phyloP scores from a whole-genome alignment of 208 protist genomes.

The Leishmania arabica region DNA sequence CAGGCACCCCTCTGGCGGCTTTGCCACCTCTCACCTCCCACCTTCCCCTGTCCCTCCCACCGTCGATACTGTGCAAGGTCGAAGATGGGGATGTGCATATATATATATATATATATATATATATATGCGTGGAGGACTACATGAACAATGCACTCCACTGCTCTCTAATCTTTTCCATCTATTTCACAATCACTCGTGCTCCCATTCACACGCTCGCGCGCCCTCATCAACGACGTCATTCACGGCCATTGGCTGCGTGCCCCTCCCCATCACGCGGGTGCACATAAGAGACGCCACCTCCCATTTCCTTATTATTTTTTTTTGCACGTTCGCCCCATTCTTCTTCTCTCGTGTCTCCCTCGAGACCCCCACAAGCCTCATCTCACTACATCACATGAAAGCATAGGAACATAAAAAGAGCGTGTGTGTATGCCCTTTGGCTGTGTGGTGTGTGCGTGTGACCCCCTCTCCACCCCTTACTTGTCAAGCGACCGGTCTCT shows the following conservation, averaged over 20 bases:
- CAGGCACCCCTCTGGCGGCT: neutral
- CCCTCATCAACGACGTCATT: neutral
- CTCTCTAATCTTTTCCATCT: neutral
- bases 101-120: no score
- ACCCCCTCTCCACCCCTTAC: no score
- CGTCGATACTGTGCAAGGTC: neutral
- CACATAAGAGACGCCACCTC: neutral
- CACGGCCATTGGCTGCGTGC: neutral
- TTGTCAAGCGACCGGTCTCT: neutral
- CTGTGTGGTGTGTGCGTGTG: no score
- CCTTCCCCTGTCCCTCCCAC: neutral
- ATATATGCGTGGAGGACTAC: neutral
- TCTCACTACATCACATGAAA: neutral
- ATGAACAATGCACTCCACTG: neutral
- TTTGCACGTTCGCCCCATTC: neutral
- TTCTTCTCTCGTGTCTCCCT: neutral
- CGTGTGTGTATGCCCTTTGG: neutral
- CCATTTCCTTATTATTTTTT: neutral
- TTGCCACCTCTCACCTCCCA: neutral
- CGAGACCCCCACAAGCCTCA: neutral
- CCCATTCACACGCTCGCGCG: neutral
- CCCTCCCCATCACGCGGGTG: neutral
- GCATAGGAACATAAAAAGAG: neutral
- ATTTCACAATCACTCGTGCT: neutral
- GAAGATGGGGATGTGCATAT: neutral